phyloP scores from a whole-genome alignment of 2,329 filamentous ascomycete genomes.

The Exophiala sp. region DNA sequence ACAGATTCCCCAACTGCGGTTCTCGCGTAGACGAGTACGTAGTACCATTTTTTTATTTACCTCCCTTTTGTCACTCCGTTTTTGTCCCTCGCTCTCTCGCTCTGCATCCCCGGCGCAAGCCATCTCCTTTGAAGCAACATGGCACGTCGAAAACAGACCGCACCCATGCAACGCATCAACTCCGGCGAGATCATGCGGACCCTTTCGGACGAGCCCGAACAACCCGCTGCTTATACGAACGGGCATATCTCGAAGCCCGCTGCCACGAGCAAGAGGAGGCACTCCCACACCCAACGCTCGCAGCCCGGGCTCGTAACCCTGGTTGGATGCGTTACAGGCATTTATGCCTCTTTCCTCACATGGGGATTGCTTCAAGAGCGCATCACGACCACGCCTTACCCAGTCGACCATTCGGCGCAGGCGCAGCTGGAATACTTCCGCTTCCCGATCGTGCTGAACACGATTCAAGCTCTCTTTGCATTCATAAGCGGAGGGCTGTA shows the following conservation, averaged over 20 bases:
- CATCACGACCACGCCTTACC: slow-evolving; percentile 84
- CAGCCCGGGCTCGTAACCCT: slow-evolving; percentile 66
- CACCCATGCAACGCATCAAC: slow-evolving; percentile 57
- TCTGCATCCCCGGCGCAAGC: neutral
- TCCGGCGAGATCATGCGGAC: slow-evolving; percentile 59
- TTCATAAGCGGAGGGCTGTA: slow-evolving; percentile 77
- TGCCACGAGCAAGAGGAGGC: neutral
- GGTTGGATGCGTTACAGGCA: slow-evolving; percentile 81
- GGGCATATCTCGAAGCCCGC: slow-evolving; percentile 27
- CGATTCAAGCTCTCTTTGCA: slow-evolving; percentile 85
- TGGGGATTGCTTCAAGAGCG: slow-evolving; percentile 97
- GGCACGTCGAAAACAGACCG: slow-evolving; percentile 65
- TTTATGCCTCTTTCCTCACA: slow-evolving; percentile 92
- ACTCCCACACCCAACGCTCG: slow-evolving; percentile 29
- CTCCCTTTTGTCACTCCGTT: no score
- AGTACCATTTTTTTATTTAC: no score
- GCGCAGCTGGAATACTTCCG: slow-evolving; percentile 66
- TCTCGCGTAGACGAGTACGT: no score
- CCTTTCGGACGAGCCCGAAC: slow-evolving; percentile 32
- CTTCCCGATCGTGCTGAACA: slow-evolving; percentile 93
- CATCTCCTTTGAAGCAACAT: slow-evolving; percentile 39
- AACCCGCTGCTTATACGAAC: slow-evolving; percentile 32
- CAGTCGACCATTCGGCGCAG: slow-evolving; percentile 42
- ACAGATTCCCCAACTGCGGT: no score
- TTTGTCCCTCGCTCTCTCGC: no score